Evolutionary conservation across 164 flowering plant genomes (phyloP).

Genomic region (Macadamia integrifolia): DNA sequence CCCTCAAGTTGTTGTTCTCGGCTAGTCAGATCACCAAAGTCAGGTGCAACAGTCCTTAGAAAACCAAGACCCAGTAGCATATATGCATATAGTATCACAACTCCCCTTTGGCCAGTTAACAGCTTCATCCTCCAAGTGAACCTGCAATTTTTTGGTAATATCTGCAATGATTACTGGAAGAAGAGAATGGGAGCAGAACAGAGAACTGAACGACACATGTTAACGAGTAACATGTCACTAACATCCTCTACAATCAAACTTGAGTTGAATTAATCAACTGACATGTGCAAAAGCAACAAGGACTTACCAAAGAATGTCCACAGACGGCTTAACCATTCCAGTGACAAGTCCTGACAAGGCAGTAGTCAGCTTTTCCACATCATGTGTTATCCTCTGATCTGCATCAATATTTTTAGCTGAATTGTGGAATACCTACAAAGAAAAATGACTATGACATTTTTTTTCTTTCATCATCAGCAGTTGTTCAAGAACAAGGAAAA

Average conservation of each 20-base stretch:
- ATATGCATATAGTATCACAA: constrained; percentile 82
- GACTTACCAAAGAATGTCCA: constrained; percentile 91
- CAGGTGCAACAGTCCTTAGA: constrained; percentile 83
- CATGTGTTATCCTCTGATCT: constrained; percentile 92
- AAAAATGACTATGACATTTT: constrained; percentile 4
- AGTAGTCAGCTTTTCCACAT: constrained; percentile 80
- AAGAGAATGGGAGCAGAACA: background rate
- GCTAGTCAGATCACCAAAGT: constrained; percentile 86
- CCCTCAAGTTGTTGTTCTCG: constrained; percentile 94
- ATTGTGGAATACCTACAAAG: constrained; percentile 78
- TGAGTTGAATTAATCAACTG: background rate
- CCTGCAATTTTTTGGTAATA: constrained; percentile 34
- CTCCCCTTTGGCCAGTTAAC: constrained; percentile 85
- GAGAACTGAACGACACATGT: background rate
- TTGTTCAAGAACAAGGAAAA: background rate
- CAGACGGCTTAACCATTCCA: constrained; percentile 97
- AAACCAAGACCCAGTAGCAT: constrained; percentile 96
- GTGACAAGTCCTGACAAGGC: constrained; percentile 91
- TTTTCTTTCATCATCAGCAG: background rate
- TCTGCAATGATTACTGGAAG: background rate
- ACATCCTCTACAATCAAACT: background rate
- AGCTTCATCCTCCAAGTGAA: constrained; percentile 99
- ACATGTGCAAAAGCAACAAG: background rate
- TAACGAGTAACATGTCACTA: background rate
- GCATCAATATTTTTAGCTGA: constrained; percentile 77